Conservation (phyloP, 805 yeast species). For the Candida railenensis region DNA sequence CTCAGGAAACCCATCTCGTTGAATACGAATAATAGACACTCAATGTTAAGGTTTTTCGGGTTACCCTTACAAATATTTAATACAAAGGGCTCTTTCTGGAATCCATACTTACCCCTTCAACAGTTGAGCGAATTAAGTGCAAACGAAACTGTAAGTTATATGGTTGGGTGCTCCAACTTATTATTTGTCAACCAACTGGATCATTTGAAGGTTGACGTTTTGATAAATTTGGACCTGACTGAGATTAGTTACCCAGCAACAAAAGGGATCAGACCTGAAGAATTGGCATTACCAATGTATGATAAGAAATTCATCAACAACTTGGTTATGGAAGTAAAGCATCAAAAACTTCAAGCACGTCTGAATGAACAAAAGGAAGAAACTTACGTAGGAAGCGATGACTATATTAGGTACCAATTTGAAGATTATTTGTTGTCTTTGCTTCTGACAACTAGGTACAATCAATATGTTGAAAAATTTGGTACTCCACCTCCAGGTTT, state of each 20-base stretch:
- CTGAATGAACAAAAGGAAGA: slow-evolving; percentile 40
- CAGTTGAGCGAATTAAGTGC: slow-evolving; percentile 73
- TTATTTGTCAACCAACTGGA: slow-evolving; percentile 65
- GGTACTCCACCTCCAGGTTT: slow-evolving; percentile 44
- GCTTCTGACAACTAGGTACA: slow-evolving; percentile 68
- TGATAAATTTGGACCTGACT: slow-evolving; percentile 69
- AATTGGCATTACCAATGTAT: slow-evolving; percentile 29
- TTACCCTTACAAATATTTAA: slow-evolving; percentile 85
- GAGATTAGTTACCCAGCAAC: slow-evolving; percentile 43
- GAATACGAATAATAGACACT: slow-evolving; percentile 73
- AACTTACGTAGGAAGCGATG: slow-evolving; percentile 56
- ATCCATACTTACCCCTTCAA: slow-evolving; percentile 92
- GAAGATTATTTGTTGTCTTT: slow-evolving; percentile 86
- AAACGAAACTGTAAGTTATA: slow-evolving; percentile 57
- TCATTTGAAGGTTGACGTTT: slow-evolving; percentile 59
- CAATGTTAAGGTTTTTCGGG: slow-evolving; percentile 79
- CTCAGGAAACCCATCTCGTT: slow-evolving; percentile 63
- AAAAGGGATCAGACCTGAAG: slow-evolving; percentile 18
- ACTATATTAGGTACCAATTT: slow-evolving; percentile 80
- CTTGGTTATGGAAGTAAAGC: slow-evolving; percentile 48
- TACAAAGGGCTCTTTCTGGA: slow-evolving; percentile 77
- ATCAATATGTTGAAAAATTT: slow-evolving; percentile 49
- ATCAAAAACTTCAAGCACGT: slow-evolving; percentile 20
- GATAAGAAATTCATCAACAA: slow-evolving; percentile 78
- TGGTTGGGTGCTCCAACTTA: slow-evolving; percentile 88